Conservation (phyloP, 352 stramenopile species). For the Phytopythium aichiense region DNA sequence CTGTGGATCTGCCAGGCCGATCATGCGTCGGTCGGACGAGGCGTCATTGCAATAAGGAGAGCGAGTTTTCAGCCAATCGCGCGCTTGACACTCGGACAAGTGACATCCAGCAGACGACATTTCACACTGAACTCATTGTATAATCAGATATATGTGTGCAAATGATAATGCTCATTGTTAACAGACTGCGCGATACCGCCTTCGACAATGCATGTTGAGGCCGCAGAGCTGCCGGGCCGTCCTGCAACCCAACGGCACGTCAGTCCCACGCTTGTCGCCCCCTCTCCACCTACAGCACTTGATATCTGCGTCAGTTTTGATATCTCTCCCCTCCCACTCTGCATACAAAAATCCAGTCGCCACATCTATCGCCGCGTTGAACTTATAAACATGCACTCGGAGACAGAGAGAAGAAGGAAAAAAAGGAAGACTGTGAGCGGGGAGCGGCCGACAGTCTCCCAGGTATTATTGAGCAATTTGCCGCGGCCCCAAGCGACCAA, state of each 20-base stretch:
- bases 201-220: not conserved
- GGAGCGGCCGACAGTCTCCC: not conserved
- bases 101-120: not conserved
- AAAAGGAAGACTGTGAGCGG: not conserved
- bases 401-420: not conserved
- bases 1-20: too few relatives aligned
- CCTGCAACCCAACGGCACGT: not conserved
- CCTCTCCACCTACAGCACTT: not conserved
- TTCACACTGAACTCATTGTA: not conserved
- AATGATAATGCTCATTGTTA: not conserved
- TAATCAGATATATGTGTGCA: not conserved
- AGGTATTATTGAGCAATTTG: slow-evolving; percentile 7
- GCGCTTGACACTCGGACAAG: not conserved
- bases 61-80: not conserved
- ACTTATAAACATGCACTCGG: not conserved
- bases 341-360: not conserved
- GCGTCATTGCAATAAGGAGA: not conserved
- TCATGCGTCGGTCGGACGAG: too few relatives aligned
- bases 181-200: not conserved
- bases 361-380: not conserved
- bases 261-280: not conserved
- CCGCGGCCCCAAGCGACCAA: not conserved
- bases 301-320: not conserved
- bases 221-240: not conserved
- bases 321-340: not conserved